These are phyloP conservation scores for Parascedosporium putredinis DNA, from an alignment of 2,329 filamentous ascomycete genomes.

Conservation along the genomic window DNA sequence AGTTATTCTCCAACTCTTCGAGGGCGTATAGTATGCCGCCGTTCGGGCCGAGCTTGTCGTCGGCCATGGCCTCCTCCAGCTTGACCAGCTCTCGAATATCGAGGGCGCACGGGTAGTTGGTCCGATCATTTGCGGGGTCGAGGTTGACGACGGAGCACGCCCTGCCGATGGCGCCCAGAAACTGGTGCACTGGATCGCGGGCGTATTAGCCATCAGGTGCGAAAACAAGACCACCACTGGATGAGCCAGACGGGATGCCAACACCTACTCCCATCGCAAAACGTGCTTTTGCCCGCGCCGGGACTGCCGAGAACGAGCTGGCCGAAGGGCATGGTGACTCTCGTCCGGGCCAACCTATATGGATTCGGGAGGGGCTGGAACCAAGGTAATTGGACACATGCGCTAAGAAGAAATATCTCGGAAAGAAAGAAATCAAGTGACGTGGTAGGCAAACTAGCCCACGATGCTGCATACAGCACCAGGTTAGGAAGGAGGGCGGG, in stretches of 20 bases:
- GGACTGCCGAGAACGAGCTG: conserved; percentile 91
- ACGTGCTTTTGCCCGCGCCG: conserved; percentile 91
- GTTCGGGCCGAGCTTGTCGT: conserved; percentile 84
- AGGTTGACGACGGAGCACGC: conserved; percentile 94
- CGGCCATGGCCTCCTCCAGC: conserved; percentile 88
- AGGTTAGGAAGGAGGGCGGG: background rate
- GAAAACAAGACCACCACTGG: background rate
- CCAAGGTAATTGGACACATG: background rate
- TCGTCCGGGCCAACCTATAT: no score
- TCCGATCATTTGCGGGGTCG: conserved; percentile 91
- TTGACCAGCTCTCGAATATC: conserved; percentile 85
- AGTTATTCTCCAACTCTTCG: conserved; percentile 88
- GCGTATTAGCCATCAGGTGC: no score
- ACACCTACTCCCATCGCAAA: conserved; percentile 79
- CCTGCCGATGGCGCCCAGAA: conserved; percentile 88
- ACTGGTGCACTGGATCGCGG: conserved; percentile 69
- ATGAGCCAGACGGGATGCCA: background rate
- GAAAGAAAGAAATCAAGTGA: background rate
- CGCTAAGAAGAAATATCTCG: background rate
- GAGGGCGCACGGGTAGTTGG: conserved; percentile 77
- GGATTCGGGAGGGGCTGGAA: background rate
- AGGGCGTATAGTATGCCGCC: conserved; percentile 87
- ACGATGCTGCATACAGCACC: background rate
- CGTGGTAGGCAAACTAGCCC: background rate
- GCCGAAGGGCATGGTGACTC: conserved; percentile 43